Base-by-base conservation (phyloP, 345 rosid genomes). In the Triadica sebifera region DNA sequence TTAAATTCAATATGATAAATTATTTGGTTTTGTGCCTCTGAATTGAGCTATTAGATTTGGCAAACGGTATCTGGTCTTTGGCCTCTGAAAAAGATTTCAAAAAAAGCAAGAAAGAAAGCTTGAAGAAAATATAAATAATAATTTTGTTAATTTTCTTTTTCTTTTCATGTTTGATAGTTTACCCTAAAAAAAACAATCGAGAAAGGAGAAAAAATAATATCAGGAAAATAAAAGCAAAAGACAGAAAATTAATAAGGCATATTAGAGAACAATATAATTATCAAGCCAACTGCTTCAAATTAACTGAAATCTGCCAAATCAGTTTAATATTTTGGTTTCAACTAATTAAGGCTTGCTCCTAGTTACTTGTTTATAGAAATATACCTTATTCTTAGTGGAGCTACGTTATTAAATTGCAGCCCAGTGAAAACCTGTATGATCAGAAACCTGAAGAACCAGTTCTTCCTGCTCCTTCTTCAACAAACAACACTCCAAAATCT, bases 371-470 rank as follows among this genome's bases (percentile, higher is more conserved):
- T 70, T 53, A 59, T 43, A 19, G 17, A 34, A 29, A 19, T 25
- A 20, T 34, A 17, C 72, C 37, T 12, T 75, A 0, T n/a, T 75
- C 37, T 56, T 3, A 64, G 16, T 64, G 46, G 41, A 24, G 43
- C 45, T n/a, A 57, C 68, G 13, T 77, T 66, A 29, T 64, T 29
- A 29, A 16, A 69, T 59, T 86, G 81, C 88, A 95, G 98, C 81
- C 96, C 43, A 91, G 83, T 79, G 98, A 87, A 75, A 85, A 83
- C 81, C 89, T 96, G 6, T 96, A 96, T 81, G 98, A 96, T 77
- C 99, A 96, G 82, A 90, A 96, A 81, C 99, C 99, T 20, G 97
- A 93, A 85, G 98, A 93, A 74, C 88, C 87, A n/a, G 82, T 79
- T 74, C 79, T 81, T 75, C 86, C 91, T 25, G 89, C 78, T 81